Evolutionary conservation across 106 monocot genomes (phyloP), one percentile per base, ranked within the genome.

Genomic region (Dactylorhiza incarnata): DNA sequence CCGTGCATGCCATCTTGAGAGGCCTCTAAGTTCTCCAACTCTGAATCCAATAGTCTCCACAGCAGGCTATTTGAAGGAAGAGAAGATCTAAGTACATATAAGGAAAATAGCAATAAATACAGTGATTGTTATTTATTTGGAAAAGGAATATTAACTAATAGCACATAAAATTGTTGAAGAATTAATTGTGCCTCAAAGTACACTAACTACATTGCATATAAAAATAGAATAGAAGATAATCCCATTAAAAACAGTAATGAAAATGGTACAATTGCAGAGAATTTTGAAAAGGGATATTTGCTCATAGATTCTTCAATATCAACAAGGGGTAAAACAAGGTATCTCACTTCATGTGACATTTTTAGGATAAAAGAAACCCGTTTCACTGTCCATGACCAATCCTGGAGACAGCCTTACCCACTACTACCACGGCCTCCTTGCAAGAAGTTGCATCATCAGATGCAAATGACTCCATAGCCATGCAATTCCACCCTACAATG

Each of bases 41-140:
- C 99, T 86, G 73, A 99, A 99, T 68, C 80, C 91, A 61, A 94
- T 92, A 48, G 92, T 88, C 82, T 99, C 99, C 68, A 88, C 84
- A 80, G 99, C 91, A 89, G 99, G 99, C 99, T 99, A 70, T 79
- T 48, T 71, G 37, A 63, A 49, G 10, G 63, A 78, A 59, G 45
- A 11, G 9, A 74, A 0, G 48, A 8, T 55, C 8, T 71, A 44
- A 46, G 72, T 72, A 11, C 72, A 48, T 49, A n/a, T 26, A 59
- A 46, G 7, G 16, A 46, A 66, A 26, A 66, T 11, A 11, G 1
- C 24, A 37, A 45, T 45, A 46, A 46, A 37, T 37, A 37, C 15
- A 7, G 43, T 44, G 46, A 14, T 59, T 59, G n/a, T 16, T 8
- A 52, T 3, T 10, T 10, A 52, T 14, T 59, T 24, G 45, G 45